Conservation (phyloP, 148 eudicot species). For the Beta vulgaris region DNA sequence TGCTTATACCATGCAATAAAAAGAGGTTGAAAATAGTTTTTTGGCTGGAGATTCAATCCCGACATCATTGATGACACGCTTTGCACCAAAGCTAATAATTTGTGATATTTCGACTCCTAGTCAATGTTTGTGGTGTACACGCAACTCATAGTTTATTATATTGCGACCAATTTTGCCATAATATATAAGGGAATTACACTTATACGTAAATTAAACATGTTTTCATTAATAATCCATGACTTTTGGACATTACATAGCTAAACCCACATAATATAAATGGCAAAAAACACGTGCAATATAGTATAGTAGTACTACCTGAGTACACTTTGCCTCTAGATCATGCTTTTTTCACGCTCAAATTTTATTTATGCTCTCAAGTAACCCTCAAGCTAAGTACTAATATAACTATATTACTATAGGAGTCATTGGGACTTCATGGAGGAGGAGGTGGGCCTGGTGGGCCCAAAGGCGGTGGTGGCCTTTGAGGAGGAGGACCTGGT, state of each 20-base stretch:
- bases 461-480: conserved; percentile 19
- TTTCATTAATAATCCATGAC: background rate
- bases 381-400: background rate
- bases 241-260: background rate
- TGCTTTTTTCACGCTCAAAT: background rate
- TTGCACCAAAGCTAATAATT: too few species aligned
- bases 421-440: background rate
- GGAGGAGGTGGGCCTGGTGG: conserved; percentile 14
- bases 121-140: too few species aligned
- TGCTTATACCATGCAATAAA: too few species aligned
- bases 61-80: too few species aligned
- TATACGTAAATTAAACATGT: too few species aligned
- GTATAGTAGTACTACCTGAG: too few species aligned
- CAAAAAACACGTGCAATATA: background rate
- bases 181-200: too few species aligned
- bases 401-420: background rate
- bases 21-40: too few species aligned
- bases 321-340: background rate
- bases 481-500: conserved; percentile 8
- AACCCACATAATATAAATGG: background rate
- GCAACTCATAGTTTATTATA: too few species aligned
- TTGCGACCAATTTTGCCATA: too few species aligned
- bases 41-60: too few species aligned
- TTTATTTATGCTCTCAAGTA: conserved; percentile 3
- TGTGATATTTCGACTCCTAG: too few species aligned